Evolutionary conservation across 257 asterid genomes (phyloP), one percentile per base, ranked within the genome.

Genomic region (Misopates orontium): DNA sequence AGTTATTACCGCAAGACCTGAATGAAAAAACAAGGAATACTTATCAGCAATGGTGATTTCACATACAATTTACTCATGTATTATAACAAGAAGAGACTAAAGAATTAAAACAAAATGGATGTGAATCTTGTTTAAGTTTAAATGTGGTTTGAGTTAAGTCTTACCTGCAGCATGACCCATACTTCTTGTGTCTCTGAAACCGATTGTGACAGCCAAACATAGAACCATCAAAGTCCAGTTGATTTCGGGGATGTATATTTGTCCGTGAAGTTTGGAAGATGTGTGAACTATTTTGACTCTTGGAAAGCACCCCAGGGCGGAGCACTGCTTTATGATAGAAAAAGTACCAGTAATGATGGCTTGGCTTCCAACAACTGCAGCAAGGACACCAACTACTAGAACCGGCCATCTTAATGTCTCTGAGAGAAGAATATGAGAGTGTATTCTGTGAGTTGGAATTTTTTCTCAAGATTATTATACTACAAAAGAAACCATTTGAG

Each of bases 311-410:
- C 95, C 96, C 6, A 89, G 78, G 57, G 95, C 85, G 2, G 96
- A 83, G 81, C 98, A 91, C 78, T 91, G 98, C 71, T 87, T 91
- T 62, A 91, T 91, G 68, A 91, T 91, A 0, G 98, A 91, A 69
- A 91, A 91, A 0, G 96, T 88, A 77, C 95, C 98, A 0, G 98
- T 91, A 57, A 91, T 91, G 56, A 91, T 83, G 61, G 98, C 96
- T 74, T 91, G 98, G 81, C 98, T 91, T 69, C 96, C 98, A 4
- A 91, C 98, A 11, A 89, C 96, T 5, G 98, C 96, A 28, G 98
- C 98, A 79, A 91, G 84, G 41, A 91, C 82, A 48, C 96, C 98
- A 47, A 89, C 85, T 78, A 85, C 96, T 66, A 91, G 75, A 62
- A 91, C 92, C 5, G 98, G 98, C 98, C 95, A 87, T 73, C 96